Evolutionary conservation across 306 rosid species (phyloP), one percentile per base, ranked within the genome.

Genomic region (Prunus campanulata): DNA sequence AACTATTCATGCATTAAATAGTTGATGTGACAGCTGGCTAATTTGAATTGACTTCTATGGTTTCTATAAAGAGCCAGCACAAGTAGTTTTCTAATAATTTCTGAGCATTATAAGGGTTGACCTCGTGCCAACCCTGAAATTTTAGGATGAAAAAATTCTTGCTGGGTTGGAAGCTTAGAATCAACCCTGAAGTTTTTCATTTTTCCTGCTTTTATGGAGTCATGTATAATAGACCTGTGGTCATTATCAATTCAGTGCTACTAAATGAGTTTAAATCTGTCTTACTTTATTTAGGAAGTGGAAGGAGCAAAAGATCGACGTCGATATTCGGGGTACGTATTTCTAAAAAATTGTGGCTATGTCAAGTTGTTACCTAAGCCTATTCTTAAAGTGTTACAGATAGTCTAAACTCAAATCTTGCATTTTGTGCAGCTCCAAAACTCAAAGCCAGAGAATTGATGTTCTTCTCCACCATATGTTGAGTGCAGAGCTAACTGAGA

Each of bases 381-480:
- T 72, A 39, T 73, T 81, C 66, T 35, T 46, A 49, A 30, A 29
- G 68, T 77, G 19, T 48, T 29, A 77, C 78, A 68, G 39, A 61
- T 25, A 39, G 67, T 73, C 63, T 80, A 56, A 68, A 42, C 55
- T 25, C 44, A 32, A 60, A 62, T 80, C 22, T 68, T 67, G 72
- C 76, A 50, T 87, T 59, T 82, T 69, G 48, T 89, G 79, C 91
- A 96, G 99, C 81, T 87, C 96, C 44, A 96, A 92, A 85, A 10
- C 90, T 68, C 89, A 77, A 63, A 96, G 97, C 82, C 96, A 89
- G 76, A 96, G 97, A 86, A 91, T 89, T 81, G 97, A 89, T 70
- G 68, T 25, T 69, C 99, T 96, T 82, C 99, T 96, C 76, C 98
- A 96, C 87, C 98, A 92, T 83, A 96, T 96, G 93, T 78, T 92